Conservation (phyloP, 2,329 filamentous ascomycete species). For the Paecilomyces variotii region DNA sequence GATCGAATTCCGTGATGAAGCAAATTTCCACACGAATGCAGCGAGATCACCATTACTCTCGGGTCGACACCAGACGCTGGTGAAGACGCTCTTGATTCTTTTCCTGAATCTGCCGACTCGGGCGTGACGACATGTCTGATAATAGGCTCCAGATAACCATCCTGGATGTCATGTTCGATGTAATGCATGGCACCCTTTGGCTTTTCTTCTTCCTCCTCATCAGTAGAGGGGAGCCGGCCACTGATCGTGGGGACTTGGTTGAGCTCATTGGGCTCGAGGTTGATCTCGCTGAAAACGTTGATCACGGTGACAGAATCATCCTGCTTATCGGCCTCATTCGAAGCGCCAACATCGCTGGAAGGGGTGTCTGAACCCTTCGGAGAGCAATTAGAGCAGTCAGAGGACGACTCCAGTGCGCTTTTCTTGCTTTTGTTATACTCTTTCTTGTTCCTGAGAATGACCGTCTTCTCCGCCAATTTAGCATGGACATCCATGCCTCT, state of each 20-base stretch:
- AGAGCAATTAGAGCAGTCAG: conserved; percentile 2
- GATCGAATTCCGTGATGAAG: conserved; percentile 89
- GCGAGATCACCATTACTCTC: conserved; percentile 75
- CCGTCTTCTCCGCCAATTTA: conserved; percentile 63
- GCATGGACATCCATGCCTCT: conserved; percentile 77
- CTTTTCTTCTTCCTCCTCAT: conserved; percentile 11
- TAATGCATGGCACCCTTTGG: conserved; percentile 31
- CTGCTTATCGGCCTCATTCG: conserved; percentile 4
- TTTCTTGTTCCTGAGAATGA: conserved; percentile 77
- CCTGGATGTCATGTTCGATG: conserved; percentile 37
- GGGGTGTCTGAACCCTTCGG: conserved; percentile 4
- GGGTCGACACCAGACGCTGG: conserved; percentile 8
- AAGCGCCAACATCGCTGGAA: background rate
- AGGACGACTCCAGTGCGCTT: background rate
- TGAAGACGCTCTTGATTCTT: background rate
- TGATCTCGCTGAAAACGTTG: conserved; percentile 27
- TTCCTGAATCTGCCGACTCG: conserved; percentile 1
- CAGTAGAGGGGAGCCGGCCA: background rate
- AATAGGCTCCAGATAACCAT: conserved; percentile 35
- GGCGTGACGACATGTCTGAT: conserved; percentile 27
- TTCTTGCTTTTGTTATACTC: conserved; percentile 18
- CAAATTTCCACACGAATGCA: conserved; percentile 97
- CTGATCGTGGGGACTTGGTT: conserved; percentile 7
- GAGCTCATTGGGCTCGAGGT: conserved; percentile 22
- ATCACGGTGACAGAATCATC: conserved; percentile 19